Percentiles rank a stretch among this genome's conserved stretches.
phyloP scores from a whole-genome alignment of 139 green algal genomes.

The Nannochloris sp. region DNA sequence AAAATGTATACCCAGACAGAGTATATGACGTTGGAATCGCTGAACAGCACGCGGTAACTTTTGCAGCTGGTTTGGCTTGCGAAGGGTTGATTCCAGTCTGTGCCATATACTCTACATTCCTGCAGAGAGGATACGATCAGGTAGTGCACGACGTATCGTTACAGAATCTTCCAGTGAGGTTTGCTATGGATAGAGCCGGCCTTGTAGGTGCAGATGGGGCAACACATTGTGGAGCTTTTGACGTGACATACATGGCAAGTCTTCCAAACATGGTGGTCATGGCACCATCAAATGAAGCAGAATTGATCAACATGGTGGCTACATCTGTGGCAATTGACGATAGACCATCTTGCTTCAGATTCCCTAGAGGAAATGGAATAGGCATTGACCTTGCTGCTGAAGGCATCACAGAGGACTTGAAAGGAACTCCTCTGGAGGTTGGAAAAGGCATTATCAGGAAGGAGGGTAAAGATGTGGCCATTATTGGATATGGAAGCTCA shows the following conservation, averaged over 20 bases:
- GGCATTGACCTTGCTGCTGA: conserved; percentile 78
- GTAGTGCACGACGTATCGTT: conserved; percentile 95
- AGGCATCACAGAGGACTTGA: conserved; percentile 67
- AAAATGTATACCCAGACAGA: conserved; percentile 68
- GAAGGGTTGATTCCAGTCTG: conserved; percentile 91
- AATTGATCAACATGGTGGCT: conserved; percentile 92
- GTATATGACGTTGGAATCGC: conserved; percentile 98
- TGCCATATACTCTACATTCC: conserved; percentile 97
- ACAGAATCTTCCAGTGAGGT: conserved; percentile 96
- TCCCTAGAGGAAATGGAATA: conserved; percentile 89
- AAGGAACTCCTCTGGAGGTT: conserved; percentile 79
- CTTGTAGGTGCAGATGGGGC: conserved; percentile 95
- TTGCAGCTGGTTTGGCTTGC: conserved; percentile 86
- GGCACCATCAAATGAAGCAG: conserved; percentile 89
- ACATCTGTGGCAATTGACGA: conserved; percentile 90
- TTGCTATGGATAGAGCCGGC: conserved; percentile 96
- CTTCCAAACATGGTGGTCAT: conserved; percentile 97
- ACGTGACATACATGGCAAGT: conserved; percentile 92
- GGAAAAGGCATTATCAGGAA: conserved; percentile 79
- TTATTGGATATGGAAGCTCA: conserved; percentile 87
- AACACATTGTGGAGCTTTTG: conserved; percentile 91
- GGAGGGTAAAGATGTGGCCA: conserved; percentile 76
- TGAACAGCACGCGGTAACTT: conserved; percentile 97
- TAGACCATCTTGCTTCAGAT: conserved; percentile 84
- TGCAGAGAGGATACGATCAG: conserved; percentile 96